Evolutionary conservation across 179 eudicot genomes (phyloP).

Genomic region (Beta macrorhiza): DNA sequence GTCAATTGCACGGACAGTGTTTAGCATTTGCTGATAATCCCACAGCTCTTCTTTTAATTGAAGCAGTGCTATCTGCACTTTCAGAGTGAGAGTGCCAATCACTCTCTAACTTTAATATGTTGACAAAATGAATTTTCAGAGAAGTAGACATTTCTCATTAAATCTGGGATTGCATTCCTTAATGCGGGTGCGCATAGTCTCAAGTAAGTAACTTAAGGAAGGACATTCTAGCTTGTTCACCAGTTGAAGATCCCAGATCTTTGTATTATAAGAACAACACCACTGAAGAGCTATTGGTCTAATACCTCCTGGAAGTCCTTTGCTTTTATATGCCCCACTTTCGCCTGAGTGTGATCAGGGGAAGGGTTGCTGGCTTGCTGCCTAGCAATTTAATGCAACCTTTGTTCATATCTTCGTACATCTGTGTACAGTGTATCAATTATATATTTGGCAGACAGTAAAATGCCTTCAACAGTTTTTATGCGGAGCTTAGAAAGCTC

Average conservation of each 20-base stretch:
- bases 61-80: not conserved
- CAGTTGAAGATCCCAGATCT: not conserved
- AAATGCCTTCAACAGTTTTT: not conserved
- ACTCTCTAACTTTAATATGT: not conserved
- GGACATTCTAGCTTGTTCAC: too few relatives aligned
- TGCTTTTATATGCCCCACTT: not conserved
- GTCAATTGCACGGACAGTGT: not conserved
- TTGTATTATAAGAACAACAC: not conserved
- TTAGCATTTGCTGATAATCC: not conserved
- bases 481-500: not conserved
- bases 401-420: not conserved
- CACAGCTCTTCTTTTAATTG: not conserved
- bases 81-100: not conserved
- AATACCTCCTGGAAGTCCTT: not conserved
- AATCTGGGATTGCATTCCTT: too few relatives aligned
- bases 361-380: not conserved
- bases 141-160: too few relatives aligned
- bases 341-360: not conserved
- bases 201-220: too few relatives aligned
- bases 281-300: not conserved
- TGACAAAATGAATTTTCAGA: too few relatives aligned
- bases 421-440: conserved; percentile 10
- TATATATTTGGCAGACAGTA: not conserved
- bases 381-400: not conserved
- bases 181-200: too few relatives aligned